phyloP scores from a whole-genome alignment of 2,329 filamentous ascomycete species.

The Exserohilum rostratum region DNA sequence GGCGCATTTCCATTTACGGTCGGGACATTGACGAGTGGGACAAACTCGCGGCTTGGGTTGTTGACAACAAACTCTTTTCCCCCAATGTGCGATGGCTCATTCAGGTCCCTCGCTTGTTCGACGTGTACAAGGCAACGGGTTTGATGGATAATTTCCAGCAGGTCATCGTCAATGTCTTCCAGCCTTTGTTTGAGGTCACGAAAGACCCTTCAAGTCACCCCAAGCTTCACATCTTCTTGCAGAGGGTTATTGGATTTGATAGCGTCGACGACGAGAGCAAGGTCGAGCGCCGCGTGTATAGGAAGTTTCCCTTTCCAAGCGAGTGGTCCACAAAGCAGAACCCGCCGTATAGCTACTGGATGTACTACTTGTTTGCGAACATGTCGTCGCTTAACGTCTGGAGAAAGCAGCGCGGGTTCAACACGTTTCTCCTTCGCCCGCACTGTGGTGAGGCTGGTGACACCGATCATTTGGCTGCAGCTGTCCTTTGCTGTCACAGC shows the following conservation, averaged over 20 bases:
- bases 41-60: conserved; percentile 94
- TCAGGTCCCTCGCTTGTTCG: conserved; percentile 91
- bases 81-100: conserved; percentile 98
- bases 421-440: conserved; percentile 89
- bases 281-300: conserved; percentile 88
- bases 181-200: conserved; percentile 93
- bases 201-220: conserved; percentile 84
- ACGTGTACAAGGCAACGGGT: conserved; percentile 89
- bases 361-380: conserved; percentile 96
- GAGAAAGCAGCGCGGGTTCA: conserved; percentile 90
- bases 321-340: conserved; percentile 93
- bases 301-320: conserved; percentile 90
- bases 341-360: conserved; percentile 98
- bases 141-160: conserved; percentile 91
- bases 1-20: conserved; percentile 97
- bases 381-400: conserved; percentile 90
- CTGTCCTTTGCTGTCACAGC: conserved; percentile 90
- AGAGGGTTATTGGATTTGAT: conserved; percentile 95
- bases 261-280: conserved; percentile 99
- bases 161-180: conserved; percentile 88
- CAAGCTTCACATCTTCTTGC: conserved; percentile 92
- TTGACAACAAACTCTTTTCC: conserved; percentile 97
- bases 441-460: conserved; percentile 98
- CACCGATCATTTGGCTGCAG: conserved; percentile 92
- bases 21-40: conserved; percentile 95